Conservation (phyloP, 177 flowering plant genomes). For the Vitis hybrid region DNA sequence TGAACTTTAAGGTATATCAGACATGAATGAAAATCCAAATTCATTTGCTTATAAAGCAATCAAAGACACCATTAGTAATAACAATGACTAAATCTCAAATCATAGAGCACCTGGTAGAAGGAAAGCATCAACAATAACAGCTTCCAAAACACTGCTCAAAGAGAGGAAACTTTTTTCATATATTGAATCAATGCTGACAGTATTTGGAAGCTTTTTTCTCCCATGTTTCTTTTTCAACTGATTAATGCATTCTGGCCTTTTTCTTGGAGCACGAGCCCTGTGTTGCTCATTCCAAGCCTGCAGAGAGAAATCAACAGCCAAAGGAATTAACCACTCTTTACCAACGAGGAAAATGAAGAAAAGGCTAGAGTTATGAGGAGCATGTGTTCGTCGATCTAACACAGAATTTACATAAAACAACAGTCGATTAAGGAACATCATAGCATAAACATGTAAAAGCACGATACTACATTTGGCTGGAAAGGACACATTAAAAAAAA, state of each 20-base stretch:
- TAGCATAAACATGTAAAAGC: too few species aligned
- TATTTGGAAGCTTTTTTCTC: slow-evolving; percentile 67
- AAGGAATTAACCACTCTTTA: not conserved
- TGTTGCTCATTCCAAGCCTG: slow-evolving; percentile 90
- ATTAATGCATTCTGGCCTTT: slow-evolving; percentile 49
- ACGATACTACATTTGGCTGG: too few species aligned
- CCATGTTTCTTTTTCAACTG: slow-evolving; percentile 54
- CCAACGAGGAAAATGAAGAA: not conserved
- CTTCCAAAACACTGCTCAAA: slow-evolving; percentile 70
- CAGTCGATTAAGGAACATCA: too few species aligned
- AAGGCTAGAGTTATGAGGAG: too few species aligned
- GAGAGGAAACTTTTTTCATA: slow-evolving; percentile 84
- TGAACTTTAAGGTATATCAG: too few species aligned
- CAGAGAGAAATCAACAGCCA: slow-evolving; percentile 3
- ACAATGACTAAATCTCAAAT: not conserved
- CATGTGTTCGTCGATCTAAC: too few species aligned
- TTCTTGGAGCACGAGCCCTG: slow-evolving; percentile 48
- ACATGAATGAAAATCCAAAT: too few species aligned
- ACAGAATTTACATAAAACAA: too few species aligned
- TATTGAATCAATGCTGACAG: slow-evolving; percentile 78
- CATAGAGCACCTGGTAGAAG: slow-evolving; percentile 68
- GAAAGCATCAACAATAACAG: slow-evolving; percentile 67
- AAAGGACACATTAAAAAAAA: too few species aligned
- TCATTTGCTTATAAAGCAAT: too few species aligned
- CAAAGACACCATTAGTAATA: not conserved